phyloP scores from a whole-genome alignment of 176 grass and related monocot species.

The Chrysopogon serrulatus region DNA sequence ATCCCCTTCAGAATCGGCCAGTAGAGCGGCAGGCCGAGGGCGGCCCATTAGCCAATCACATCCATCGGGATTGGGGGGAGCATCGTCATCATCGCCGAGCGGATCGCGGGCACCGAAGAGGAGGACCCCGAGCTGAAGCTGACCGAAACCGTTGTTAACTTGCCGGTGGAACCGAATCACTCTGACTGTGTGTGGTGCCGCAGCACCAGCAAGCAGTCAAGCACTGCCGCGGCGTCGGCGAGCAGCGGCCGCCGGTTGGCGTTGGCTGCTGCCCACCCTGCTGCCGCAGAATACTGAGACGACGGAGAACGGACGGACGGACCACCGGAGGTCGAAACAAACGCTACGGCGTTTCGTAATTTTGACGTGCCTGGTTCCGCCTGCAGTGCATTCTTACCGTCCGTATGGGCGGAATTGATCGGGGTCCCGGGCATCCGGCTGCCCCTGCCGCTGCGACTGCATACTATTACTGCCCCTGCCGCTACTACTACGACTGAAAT shows the following conservation, averaged over 20 bases:
- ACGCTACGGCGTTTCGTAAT: background rate
- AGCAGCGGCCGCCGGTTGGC: background rate
- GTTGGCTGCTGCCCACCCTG: no score
- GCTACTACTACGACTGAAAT: no score
- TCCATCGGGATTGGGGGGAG: background rate
- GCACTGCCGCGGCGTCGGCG: background rate
- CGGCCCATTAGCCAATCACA: no score
- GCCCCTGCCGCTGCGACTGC: no score
- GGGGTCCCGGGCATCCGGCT: background rate
- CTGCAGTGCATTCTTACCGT: background rate
- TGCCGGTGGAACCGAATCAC: slow-evolving; percentile 6
- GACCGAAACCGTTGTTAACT: background rate
- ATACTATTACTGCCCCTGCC: no score
- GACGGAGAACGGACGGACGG: no score
- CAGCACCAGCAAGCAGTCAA: background rate
- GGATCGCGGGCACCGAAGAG: background rate
- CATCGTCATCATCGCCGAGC: no score
- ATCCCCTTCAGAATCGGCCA: background rate
- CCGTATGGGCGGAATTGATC: background rate
- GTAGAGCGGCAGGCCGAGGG: no score
- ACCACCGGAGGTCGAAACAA: no score
- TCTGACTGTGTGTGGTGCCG: no score
- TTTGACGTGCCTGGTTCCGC: background rate
- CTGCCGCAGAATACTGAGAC: no score
- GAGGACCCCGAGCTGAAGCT: no score